These are phyloP conservation scores for Pestalotiopsis sp. DNA, from an alignment of 2,329 filamentous ascomycete species.

Conservation along the genomic window DNA sequence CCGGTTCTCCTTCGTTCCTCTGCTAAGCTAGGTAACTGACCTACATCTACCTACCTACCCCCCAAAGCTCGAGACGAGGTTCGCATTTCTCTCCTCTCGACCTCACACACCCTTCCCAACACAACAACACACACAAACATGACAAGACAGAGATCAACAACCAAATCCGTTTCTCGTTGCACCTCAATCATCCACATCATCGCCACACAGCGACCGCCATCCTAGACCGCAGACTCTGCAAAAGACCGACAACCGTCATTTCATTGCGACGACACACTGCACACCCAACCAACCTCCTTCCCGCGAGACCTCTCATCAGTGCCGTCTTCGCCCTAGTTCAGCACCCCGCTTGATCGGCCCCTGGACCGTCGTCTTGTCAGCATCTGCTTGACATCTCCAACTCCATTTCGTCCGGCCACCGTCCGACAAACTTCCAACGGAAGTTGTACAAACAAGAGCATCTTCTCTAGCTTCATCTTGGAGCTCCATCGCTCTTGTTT, in stretches of 20 bases:
- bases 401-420: background rate
- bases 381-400: background rate
- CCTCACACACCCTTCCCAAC: conserved; percentile 12
- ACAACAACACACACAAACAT: conserved; percentile 31
- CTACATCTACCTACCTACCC: background rate
- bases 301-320: background rate
- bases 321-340: background rate
- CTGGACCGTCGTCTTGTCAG: conserved; percentile 6
- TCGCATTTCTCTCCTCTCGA: background rate
- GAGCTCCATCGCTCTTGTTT: background rate
- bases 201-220: conserved; percentile 20
- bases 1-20: background rate
- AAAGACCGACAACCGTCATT: conserved; percentile 2
- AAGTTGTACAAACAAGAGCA: background rate
- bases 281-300: background rate
- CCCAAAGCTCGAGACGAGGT: background rate
- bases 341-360: conserved; percentile 6
- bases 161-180: conserved; percentile 13
- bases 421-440: too few species aligned
- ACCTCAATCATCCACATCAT: conserved; percentile 14
- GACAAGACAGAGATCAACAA: conserved; percentile 20
- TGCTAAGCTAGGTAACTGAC: background rate
- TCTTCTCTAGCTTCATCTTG: background rate
- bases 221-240: conserved; percentile 14
- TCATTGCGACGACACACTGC: background rate